Conservation (phyloP, 2,329 filamentous ascomycete species). For the Didymosphaeria variabile region DNA sequence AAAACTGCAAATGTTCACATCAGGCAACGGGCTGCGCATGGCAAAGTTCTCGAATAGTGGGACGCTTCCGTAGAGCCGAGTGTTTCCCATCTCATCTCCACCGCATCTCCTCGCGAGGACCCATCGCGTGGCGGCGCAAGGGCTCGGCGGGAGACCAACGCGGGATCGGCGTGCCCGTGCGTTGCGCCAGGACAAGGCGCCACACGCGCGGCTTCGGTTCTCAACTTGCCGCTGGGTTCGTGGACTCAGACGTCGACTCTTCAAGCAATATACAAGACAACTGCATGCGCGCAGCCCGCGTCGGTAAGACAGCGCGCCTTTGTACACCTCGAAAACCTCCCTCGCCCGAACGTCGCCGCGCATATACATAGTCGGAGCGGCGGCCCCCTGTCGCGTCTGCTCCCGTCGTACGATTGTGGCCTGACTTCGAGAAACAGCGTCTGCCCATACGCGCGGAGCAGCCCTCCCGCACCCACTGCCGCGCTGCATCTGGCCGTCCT, state of each 20-base stretch:
- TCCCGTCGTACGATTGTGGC: constrained; percentile 4
- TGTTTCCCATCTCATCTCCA: neutral
- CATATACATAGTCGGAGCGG: neutral
- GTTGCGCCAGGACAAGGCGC: neutral
- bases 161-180: neutral
- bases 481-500: neutral
- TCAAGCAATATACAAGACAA: neutral
- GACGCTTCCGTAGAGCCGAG: neutral
- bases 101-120: neutral
- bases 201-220: neutral
- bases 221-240: neutral
- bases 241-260: neutral
- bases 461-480: neutral
- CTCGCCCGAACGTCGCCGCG: neutral
- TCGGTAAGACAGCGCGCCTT: neutral
- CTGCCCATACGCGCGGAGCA: neutral
- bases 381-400: neutral
- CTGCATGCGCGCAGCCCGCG: constrained; percentile 5
- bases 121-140: neutral
- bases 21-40: neutral
- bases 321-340: neutral
- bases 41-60: neutral
- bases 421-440: neutral
- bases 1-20: neutral
- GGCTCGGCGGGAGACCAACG: neutral